Evolutionary conservation across 306 rosid species (phyloP).

Genomic region (Lablab purpureus): DNA sequence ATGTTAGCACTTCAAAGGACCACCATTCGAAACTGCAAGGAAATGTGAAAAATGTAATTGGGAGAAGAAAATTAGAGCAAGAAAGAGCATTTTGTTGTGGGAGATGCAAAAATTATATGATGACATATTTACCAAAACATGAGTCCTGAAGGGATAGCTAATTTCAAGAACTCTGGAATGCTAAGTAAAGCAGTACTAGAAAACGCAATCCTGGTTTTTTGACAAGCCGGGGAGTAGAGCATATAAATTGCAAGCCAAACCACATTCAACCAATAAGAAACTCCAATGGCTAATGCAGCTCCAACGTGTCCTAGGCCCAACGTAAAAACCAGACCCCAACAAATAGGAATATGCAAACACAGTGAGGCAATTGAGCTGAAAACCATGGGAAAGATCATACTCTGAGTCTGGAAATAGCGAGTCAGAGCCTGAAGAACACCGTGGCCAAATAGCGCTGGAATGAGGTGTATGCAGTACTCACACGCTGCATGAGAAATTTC

Average conservation of each 20-base stretch:
- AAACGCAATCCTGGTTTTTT: conserved; percentile 54
- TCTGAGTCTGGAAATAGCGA: conserved; percentile 59
- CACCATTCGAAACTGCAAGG: conserved; percentile 67
- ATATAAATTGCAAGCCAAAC: conserved; percentile 55
- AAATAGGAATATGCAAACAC: conserved; percentile 60
- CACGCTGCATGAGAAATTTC: conserved; percentile 52
- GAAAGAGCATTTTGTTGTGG: not conserved
- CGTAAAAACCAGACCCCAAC: conserved; percentile 65
- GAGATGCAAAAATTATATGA: not conserved
- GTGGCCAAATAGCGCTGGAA: conserved; percentile 56
- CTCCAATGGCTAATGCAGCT: conserved; percentile 69
- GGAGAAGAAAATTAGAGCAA: not conserved
- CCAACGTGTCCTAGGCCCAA: conserved; percentile 59
- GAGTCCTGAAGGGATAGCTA: conserved; percentile 59
- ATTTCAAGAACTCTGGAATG: conserved; percentile 52
- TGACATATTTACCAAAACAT: conserved; percentile 54
- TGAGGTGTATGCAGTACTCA: conserved; percentile 52
- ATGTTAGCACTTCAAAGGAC: conserved; percentile 72
- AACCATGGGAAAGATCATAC: conserved; percentile 62
- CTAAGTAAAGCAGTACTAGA: conserved; percentile 50
- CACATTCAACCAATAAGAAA: conserved; percentile 72
- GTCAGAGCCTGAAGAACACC: conserved; percentile 58
- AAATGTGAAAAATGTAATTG: not conserved
- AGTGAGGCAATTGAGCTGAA: conserved; percentile 48
- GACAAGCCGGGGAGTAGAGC: conserved; percentile 58